phyloP scores from a whole-genome alignment of 495 filamentous ascomycete genomes.

The Trichoderma erinaceum region DNA sequence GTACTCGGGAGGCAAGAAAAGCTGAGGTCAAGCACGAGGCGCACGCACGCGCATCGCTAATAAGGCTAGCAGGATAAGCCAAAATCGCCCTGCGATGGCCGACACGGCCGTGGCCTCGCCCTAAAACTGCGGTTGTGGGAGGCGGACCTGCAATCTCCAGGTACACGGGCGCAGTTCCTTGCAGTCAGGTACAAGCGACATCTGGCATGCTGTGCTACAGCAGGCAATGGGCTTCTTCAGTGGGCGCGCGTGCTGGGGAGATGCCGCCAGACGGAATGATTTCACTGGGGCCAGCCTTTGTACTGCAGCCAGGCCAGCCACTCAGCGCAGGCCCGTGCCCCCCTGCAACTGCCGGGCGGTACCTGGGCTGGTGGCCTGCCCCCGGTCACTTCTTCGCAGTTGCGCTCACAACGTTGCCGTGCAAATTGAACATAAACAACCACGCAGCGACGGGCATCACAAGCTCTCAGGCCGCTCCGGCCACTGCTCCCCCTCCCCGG shows the following conservation, averaged over 20 bases:
- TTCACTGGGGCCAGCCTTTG: too few relatives aligned
- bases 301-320: neutral
- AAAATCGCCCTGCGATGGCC: conserved; percentile 8
- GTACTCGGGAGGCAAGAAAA: conserved; percentile 1
- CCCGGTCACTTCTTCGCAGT: conserved; percentile 4
- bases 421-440: conserved; percentile 10
- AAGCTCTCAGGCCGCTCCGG: conserved; percentile 5
- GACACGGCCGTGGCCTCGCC: neutral
- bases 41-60: conserved; percentile 1
- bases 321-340: neutral
- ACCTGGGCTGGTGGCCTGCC: neutral
- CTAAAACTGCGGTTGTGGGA: neutral
- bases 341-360: neutral
- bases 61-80: conserved; percentile 12
- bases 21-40: conserved; percentile 14
- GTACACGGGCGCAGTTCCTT: neutral
- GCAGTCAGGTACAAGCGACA: neutral
- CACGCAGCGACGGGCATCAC: neutral
- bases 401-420: neutral
- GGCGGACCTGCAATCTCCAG: neutral
- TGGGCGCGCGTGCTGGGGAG: too few relatives aligned
- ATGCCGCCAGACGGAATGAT: too few relatives aligned
- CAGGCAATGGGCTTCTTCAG: too few relatives aligned
- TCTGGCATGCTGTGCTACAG: too few relatives aligned
- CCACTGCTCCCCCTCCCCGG: neutral